phyloP scores from a whole-genome alignment of 2,329 filamentous ascomycete genomes.

The Tricladium varicosporioides region DNA sequence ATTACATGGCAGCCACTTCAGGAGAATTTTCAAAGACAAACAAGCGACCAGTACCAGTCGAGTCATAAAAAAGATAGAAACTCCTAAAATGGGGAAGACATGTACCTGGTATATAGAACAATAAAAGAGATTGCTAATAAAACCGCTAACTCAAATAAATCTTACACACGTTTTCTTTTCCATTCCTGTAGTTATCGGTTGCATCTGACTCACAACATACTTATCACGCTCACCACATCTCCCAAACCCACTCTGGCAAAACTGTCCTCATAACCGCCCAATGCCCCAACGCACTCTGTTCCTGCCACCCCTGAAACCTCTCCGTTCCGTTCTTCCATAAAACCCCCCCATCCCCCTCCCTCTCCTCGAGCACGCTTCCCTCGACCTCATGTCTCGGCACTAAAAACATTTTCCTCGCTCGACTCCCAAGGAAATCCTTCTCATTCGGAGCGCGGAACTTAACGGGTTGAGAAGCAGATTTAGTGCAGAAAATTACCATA shows the following conservation, averaged over 20 bases:
- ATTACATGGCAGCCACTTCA: too few relatives aligned
- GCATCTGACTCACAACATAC: too few relatives aligned
- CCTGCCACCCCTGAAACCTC: slow-evolving; percentile 69
- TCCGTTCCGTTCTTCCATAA: slow-evolving; percentile 63
- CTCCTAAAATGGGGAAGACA: too few relatives aligned
- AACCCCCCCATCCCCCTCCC: slow-evolving; percentile 47
- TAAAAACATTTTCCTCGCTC: slow-evolving; percentile 67
- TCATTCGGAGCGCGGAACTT: slow-evolving; percentile 64
- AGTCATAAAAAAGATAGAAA: too few relatives aligned
- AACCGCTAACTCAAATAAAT: too few relatives aligned
- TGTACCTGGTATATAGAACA: too few relatives aligned
- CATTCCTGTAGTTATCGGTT: too few relatives aligned
- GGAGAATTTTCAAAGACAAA: too few relatives aligned
- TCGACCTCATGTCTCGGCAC: slow-evolving; percentile 69
- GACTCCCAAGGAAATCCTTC: slow-evolving; percentile 70
- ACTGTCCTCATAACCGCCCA: slow-evolving; percentile 91
- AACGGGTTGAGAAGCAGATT: slow-evolving; percentile 36
- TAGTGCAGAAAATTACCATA: slow-evolving; percentile 85
- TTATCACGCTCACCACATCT: slow-evolving; percentile 82
- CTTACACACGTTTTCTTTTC: too few relatives aligned
- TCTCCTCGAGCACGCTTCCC: slow-evolving; percentile 22
- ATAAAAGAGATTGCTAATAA: too few relatives aligned
- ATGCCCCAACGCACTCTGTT: slow-evolving; percentile 75
- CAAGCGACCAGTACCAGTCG: too few relatives aligned
- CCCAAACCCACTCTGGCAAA: slow-evolving; percentile 76